Evolutionary conservation across 225 moss, liverwort and hornwort genomes (phyloP).

Genomic region (Pleurozium schreberi): DNA sequence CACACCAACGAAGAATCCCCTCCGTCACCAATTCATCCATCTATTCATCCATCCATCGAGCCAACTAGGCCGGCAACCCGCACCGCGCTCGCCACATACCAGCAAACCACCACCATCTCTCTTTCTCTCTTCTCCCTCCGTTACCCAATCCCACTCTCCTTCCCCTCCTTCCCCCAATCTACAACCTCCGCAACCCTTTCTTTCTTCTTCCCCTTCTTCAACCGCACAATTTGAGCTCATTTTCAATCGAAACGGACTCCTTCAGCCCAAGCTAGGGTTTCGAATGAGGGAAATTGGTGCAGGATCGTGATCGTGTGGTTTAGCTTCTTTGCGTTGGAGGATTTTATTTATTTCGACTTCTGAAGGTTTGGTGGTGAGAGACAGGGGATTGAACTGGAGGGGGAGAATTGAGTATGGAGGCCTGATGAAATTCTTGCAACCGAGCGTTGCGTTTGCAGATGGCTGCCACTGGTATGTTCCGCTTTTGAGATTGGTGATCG

Average conservation of each 20-base stretch:
- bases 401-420: neutral
- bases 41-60: neutral
- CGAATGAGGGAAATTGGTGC: neutral
- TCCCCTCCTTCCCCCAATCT: neutral
- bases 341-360: neutral
- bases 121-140: neutral
- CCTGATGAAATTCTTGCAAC: constrained; percentile 32
- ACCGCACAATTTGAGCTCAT: neutral
- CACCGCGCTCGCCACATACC: neutral
- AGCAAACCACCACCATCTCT: neutral
- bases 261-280: constrained; percentile 10
- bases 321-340: neutral
- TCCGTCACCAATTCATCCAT: neutral
- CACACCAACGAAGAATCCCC: neutral
- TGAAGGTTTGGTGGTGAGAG: neutral
- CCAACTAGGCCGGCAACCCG: neutral
- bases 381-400: neutral
- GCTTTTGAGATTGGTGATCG: neutral
- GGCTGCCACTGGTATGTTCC: constrained; percentile 38
- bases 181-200: neutral
- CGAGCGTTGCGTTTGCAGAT: constrained; percentile 25
- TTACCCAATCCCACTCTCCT: neutral
- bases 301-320: neutral
- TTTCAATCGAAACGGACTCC: neutral
- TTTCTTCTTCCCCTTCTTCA: neutral